Base-by-base conservation (phyloP, 2,329 filamentous ascomycete genomes). In the Sclerotinia minor region DNA sequence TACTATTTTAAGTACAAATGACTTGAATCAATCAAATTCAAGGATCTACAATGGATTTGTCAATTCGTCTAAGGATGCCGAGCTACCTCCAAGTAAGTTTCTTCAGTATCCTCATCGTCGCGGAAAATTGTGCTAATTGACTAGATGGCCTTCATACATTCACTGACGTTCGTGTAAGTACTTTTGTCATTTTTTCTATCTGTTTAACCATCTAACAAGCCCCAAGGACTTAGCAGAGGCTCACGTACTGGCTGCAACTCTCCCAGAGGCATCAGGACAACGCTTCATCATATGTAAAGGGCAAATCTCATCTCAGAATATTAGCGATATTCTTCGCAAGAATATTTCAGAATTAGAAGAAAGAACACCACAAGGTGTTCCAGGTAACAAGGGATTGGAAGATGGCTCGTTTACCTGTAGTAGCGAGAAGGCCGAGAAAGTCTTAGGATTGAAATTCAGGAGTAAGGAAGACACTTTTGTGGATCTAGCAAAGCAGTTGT, bases 11-110 rank as follows among this genome's bases (percentile, higher is more conserved):
- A 83, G 80, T 29, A 81, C 90, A 0, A 83, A 85, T 21, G 80
- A 79, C 6, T 80, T 92, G 71, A 93, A 92, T 79, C 89, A 89
- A 2, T 91, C 88, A 13, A 92, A 92, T 75, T 82, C 86, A 71
- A 78, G 79, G 73, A 80, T 87, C 67, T 83, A 83, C 21, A 78
- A 79, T 41, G 76, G 84, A 35, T 77, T 87, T n/a, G 75, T 76
- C 19, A 84, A 86, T 66, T 78, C 79, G 58, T 86, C 83, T 81
- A 82, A 85, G 69, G 80, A 84, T 6, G 80, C 67, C 3, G 54
- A 81, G 32, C 80, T 89, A 17, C 81, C 83, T 0, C 71, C 71
- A 50, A 73, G 69, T 58, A 17, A 29, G 64, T 58, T 26, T 38
- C 26, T 47, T 41, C 35, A 5, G n/a, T n/a, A 32, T 5, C 2